Percentiles rank a stretch among this genome's conserved stretches.
Evolutionary conservation across 148 eudicot genomes (phyloP).

Genomic region (Selenicereus undatus): DNA sequence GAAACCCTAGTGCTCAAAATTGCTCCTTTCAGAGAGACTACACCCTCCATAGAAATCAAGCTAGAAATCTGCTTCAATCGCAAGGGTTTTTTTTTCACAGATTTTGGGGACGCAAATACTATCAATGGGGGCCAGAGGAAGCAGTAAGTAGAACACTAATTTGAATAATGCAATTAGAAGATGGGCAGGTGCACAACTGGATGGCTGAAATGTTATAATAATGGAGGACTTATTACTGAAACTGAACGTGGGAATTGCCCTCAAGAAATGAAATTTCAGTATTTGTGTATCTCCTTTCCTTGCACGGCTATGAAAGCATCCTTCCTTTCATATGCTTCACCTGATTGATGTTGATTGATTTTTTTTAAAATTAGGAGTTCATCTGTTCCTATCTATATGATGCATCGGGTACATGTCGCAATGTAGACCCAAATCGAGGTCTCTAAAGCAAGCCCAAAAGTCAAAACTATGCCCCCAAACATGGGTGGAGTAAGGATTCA

Average conservation of each 20-base stretch:
- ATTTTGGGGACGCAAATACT: background rate
- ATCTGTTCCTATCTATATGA: no score
- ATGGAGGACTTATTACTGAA: background rate
- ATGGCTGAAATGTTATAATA: background rate
- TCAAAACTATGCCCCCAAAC: no score
- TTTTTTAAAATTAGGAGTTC: no score
- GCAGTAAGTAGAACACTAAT: background rate
- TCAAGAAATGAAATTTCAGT: background rate
- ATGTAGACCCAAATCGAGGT: no score
- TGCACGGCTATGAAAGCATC: background rate
- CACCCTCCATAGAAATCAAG: slow-evolving; percentile 28
- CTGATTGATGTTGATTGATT: background rate
- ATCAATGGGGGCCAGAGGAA: background rate
- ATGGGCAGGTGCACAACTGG: background rate
- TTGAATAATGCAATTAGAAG: background rate
- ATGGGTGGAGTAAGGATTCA: no score
- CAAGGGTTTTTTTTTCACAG: background rate
- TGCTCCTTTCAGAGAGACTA: slow-evolving; percentile 15
- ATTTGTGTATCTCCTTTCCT: no score
- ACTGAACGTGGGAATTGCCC: background rate
- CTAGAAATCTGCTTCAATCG: background rate
- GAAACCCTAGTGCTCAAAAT: slow-evolving; percentile 36
- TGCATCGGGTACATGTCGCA: no score
- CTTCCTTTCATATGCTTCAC: background rate
- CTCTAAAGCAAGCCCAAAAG: no score